Evolutionary conservation across 495 filamentous ascomycete species (phyloP), one percentile per base, ranked within the genome.

Genomic region (Geopyxis carbonaria): DNA sequence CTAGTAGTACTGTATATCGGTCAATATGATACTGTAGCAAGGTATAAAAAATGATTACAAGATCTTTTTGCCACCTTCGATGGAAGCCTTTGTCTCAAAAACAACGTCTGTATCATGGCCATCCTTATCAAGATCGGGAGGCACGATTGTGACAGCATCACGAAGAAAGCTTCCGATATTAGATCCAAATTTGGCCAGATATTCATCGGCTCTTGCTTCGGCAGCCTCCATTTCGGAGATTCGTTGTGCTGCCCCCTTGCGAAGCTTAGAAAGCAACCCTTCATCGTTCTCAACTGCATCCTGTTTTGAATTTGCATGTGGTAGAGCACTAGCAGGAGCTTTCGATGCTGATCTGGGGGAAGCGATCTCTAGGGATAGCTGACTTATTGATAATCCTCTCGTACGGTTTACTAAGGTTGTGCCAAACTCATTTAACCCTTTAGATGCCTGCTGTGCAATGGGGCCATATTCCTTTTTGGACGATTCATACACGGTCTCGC

Each of bases 141-240:
- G 78, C 19, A 81, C 75, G 45, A 97, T 81, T 37, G 73, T 80
- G 22, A 97, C 80, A 28, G 89, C 89, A 50, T 97, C 89, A 11
- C 75, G 71, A 50, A 97, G 64, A 61, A 91, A 95, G 59, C 87
- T 78, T 7, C 84, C 69, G 32, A 97, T 73, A 55, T 89, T 95
- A 36, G 76, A 71, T 18, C 89, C 89, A 54, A 95, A 99, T 40
- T 80, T 84, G 46, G 94, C 60, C 31, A 95, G 73, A 2, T 92
- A 92, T 57, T 93, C 91, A 57, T 97, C 89, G 14, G 89, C 89
- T n/a, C 86, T 86, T 51, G 93, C 86, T 58, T 97, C 89, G 28
- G 87, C 89, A 47, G 76, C 76, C 53, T 95, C 80, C 22, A 97
- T 78, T 49, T 94, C 87, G 52, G 80, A 86, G 28, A 97, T 65